A percentile compares a stretch with the other conserved stretches of the same genome.
phyloP scores from a whole-genome alignment of 805 yeast species.

The Metschnikowia lachancei region DNA sequence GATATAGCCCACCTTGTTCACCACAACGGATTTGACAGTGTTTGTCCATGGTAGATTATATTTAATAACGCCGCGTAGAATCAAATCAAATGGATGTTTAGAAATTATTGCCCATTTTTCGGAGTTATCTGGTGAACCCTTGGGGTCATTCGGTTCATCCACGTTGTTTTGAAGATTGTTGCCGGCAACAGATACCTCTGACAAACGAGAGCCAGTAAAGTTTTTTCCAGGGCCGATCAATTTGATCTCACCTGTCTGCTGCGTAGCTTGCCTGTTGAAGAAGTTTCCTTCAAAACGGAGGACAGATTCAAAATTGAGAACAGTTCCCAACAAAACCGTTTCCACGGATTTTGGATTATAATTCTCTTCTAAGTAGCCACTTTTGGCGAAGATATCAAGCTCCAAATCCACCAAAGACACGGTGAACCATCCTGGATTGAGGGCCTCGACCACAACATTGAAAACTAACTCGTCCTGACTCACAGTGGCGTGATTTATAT shows the following conservation, averaged over 20 bases:
- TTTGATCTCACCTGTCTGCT: conserved; percentile 68
- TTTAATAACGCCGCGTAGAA: conserved; percentile 75
- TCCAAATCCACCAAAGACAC: conserved; percentile 64
- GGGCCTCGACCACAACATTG: conserved; percentile 71
- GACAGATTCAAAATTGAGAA: conserved; percentile 65
- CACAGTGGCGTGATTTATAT: conserved; percentile 69
- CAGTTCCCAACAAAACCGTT: conserved; percentile 75
- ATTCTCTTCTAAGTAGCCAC: conserved; percentile 41
- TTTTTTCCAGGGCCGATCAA: conserved; percentile 67
- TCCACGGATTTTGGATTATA: conserved; percentile 33
- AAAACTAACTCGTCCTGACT: conserved; percentile 83
- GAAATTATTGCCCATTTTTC: conserved; percentile 73
- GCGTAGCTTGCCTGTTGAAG: conserved; percentile 56
- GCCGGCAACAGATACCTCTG: background rate
- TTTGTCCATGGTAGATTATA: conserved; percentile 66
- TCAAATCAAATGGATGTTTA: conserved; percentile 79
- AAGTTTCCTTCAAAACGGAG: conserved; percentile 75
- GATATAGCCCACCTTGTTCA: conserved; percentile 55
- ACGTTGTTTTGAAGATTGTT: background rate
- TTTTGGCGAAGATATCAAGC: conserved; percentile 80
- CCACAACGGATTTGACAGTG: conserved; percentile 54
- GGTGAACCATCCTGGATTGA: conserved; percentile 82
- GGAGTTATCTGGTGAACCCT: conserved; percentile 34
- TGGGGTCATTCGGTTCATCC: conserved; percentile 4
- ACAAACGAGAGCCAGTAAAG: conserved; percentile 26